Conservation (phyloP, 192 early-diverging fungal genomes). For the Thamnidium elegans region DNA sequence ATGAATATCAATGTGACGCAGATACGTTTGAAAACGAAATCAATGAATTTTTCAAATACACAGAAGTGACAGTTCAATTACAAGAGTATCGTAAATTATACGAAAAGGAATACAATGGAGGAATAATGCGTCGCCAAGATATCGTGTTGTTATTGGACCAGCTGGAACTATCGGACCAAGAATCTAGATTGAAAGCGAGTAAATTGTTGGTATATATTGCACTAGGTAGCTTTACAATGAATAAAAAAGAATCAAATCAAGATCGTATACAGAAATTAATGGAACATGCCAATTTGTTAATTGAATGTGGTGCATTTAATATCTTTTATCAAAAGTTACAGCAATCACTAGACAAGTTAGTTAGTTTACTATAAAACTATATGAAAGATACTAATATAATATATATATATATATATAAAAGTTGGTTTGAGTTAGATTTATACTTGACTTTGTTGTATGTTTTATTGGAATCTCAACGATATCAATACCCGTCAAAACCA, state of each 20-base stretch:
- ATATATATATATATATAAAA: background rate
- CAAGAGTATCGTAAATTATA: constrained; percentile 40
- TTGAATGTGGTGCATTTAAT: constrained; percentile 57
- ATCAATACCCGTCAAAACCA: constrained; percentile 12
- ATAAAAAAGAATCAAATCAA: background rate
- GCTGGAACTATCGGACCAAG: constrained; percentile 51
- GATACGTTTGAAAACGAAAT: constrained; percentile 50
- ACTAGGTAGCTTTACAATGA: constrained; percentile 47
- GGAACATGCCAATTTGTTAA: constrained; percentile 54
- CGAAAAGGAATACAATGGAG: constrained; percentile 41
- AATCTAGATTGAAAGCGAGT: constrained; percentile 46
- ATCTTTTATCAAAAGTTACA: constrained; percentile 55
- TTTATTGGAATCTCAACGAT: constrained; percentile 53
- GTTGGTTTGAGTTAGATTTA: constrained; percentile 40
- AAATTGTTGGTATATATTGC: constrained; percentile 63
- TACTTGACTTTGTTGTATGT: constrained; percentile 65
- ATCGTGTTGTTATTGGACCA: constrained; percentile 54
- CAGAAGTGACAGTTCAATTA: constrained; percentile 43
- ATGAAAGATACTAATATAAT: background rate
- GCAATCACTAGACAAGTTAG: constrained; percentile 52
- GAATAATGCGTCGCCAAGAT: constrained; percentile 43
- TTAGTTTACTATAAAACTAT: constrained; percentile 25
- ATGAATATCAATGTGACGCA: constrained; percentile 47
- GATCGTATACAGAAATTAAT: constrained; percentile 53
- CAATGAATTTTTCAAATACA: constrained; percentile 58